A percentile compares a stretch with the other conserved stretches of the same genome.
Conservation (phyloP, 768 basidiomycete genomes). For the Coprinopsis marcescibilis region DNA sequence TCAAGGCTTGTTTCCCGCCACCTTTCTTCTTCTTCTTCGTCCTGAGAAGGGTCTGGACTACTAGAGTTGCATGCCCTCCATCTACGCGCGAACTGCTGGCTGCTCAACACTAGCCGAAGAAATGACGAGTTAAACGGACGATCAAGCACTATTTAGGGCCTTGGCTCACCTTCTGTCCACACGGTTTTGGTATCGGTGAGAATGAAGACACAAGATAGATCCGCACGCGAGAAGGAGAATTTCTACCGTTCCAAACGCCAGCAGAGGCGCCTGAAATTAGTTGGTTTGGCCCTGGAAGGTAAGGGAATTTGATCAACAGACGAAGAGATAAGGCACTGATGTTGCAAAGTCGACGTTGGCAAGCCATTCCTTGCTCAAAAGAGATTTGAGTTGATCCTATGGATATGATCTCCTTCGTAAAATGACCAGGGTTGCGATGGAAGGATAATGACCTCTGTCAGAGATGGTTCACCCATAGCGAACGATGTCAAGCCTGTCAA, state of each 20-base stretch:
- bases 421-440: background rate
- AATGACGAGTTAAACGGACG: constrained; percentile 10
- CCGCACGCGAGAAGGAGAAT: constrained; percentile 49
- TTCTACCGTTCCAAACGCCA: constrained; percentile 40
- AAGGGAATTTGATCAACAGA: constrained; percentile 37
- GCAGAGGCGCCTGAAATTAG: background rate
- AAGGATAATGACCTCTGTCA: constrained; percentile 6
- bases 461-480: constrained; percentile 3
- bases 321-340: constrained; percentile 68
- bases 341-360: constrained; percentile 54
- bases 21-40: constrained; percentile 45
- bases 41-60: constrained; percentile 23
- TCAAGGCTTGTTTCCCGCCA: constrained; percentile 57
- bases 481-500: background rate
- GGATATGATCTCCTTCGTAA: background rate
- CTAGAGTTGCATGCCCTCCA: constrained; percentile 58
- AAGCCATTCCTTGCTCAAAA: constrained; percentile 70
- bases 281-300: constrained; percentile 4
- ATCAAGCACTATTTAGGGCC: constrained; percentile 1
- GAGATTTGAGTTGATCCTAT: constrained; percentile 51
- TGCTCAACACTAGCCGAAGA: constrained; percentile 27
- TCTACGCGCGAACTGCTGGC: constrained; percentile 57
- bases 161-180: constrained; percentile 63
- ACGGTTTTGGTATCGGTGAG: constrained; percentile 71
- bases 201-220: constrained; percentile 54